Evolutionary conservation across 129 eudicot genomes (phyloP).

Genomic region (Logfia minima): DNA sequence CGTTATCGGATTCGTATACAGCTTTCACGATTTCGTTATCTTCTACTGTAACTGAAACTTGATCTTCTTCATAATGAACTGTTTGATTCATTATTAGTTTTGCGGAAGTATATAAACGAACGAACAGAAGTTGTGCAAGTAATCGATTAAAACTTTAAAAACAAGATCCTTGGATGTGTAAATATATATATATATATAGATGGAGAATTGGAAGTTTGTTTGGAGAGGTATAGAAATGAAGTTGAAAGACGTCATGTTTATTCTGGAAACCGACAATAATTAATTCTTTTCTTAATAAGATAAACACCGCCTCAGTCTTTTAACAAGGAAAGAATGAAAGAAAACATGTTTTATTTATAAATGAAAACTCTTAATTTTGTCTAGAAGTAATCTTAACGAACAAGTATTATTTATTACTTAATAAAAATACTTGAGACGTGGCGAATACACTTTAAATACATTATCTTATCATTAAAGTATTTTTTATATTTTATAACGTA

Average conservation of each 20-base stretch:
- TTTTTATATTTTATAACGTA: neutral
- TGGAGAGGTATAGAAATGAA: neutral
- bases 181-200: neutral
- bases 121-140: neutral
- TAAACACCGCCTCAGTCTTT: neutral
- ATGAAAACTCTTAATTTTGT: neutral
- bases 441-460: neutral
- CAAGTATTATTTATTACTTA: neutral
- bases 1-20: neutral
- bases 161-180: neutral
- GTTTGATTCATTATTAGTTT: neutral
- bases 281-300: too few relatives aligned
- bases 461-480: too few relatives aligned
- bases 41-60: neutral
- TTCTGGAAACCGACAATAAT: neutral
- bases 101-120: neutral
- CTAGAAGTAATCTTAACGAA: neutral
- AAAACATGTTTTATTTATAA: neutral
- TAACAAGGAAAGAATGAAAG: neutral
- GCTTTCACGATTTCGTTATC: neutral
- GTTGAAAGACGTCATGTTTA: neutral
- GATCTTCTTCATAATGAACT: neutral
- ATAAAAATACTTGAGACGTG: neutral
- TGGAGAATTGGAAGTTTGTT: neutral
- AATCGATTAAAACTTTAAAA: neutral